A percentile compares a stretch with the other conserved stretches of the same genome.
These are phyloP conservation scores for Nasturtium officinale DNA, from an alignment of 345 rosid species.

Conservation along the genomic window DNA sequence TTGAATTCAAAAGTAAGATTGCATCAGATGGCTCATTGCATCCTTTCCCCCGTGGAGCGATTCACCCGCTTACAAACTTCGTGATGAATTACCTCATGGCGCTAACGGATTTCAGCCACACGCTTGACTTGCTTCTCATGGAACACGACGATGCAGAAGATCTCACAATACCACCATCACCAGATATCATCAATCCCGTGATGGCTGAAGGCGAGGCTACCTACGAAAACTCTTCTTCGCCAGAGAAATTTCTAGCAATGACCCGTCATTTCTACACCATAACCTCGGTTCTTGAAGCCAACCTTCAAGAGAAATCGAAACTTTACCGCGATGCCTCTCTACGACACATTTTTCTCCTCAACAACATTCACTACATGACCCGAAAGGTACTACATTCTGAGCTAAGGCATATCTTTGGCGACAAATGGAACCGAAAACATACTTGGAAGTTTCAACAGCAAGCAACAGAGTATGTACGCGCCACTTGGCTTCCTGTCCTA, in stretches of 20 bases:
- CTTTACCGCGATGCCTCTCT: conserved; percentile 64
- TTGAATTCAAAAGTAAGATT: conserved; percentile 73
- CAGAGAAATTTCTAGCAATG: conserved; percentile 43
- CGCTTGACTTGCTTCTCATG: conserved; percentile 65
- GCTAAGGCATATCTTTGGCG: conserved; percentile 64
- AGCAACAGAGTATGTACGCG: conserved; percentile 68
- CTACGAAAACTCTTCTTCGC: conserved; percentile 38
- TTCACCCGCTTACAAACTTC: conserved; percentile 73
- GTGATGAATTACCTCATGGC: conserved; percentile 80
- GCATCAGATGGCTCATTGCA: conserved; percentile 56
- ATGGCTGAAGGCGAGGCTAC: conserved; percentile 50
- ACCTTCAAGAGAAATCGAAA: conserved; percentile 67
- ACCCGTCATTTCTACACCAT: conserved; percentile 57
- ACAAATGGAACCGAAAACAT: conserved; percentile 76
- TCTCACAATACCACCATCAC: conserved; percentile 42
- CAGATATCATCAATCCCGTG: conserved; percentile 34
- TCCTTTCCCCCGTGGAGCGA: conserved; percentile 74
- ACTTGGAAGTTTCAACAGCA: conserved; percentile 83
- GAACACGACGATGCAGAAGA: conserved; percentile 46
- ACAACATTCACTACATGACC: conserved; percentile 89
- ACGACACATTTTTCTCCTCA: conserved; percentile 80
- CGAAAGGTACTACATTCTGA: conserved; percentile 73
- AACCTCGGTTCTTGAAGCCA: conserved; percentile 66
- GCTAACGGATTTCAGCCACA: conserved; percentile 66
- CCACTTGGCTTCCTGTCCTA: conserved; percentile 76